These are phyloP conservation scores for Coprinopsis strossmayeri DNA, from an alignment of 768 basidiomycete species.

Conservation along the genomic window DNA sequence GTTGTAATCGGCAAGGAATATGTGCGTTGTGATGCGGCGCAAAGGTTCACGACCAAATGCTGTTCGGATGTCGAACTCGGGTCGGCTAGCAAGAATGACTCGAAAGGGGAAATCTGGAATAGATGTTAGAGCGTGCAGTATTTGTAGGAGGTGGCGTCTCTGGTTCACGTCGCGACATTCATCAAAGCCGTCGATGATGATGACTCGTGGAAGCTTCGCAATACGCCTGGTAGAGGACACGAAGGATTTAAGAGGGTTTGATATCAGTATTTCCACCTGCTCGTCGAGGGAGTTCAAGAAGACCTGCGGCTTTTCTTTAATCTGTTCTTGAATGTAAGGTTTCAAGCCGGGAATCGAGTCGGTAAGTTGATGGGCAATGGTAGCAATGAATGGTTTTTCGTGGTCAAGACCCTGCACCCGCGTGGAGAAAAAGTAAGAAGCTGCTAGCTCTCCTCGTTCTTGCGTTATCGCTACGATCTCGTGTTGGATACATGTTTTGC, in stretches of 20 bases:
- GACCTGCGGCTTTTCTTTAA: background rate
- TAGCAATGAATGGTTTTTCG: background rate
- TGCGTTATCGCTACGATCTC: background rate
- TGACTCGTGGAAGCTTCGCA: background rate
- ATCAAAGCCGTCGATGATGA: slow-evolving; percentile 11
- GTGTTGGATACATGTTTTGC: background rate
- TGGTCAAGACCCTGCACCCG: background rate
- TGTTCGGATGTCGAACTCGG: background rate
- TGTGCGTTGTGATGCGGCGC: background rate
- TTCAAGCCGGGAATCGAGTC: background rate
- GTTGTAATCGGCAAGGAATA: slow-evolving; percentile 3
- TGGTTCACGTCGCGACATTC: slow-evolving; percentile 2
- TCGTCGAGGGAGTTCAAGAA: background rate
- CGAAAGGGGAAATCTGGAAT: background rate
- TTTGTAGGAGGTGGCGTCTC: background rate
- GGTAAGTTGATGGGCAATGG: background rate
- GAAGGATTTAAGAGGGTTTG: background rate
- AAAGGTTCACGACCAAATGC: background rate
- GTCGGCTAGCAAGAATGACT: slow-evolving; percentile 6
- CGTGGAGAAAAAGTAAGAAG: background rate
- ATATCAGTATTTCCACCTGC: no score
- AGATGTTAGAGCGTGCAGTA: background rate
- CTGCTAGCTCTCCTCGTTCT: background rate
- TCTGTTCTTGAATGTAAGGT: background rate
- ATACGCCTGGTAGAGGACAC: background rate